A percentile compares a stretch with the other conserved stretches of the same genome.
These are phyloP conservation scores for Cercospora sp. DNA, from an alignment of 2,329 filamentous ascomycete genomes.

Conservation along the genomic window DNA sequence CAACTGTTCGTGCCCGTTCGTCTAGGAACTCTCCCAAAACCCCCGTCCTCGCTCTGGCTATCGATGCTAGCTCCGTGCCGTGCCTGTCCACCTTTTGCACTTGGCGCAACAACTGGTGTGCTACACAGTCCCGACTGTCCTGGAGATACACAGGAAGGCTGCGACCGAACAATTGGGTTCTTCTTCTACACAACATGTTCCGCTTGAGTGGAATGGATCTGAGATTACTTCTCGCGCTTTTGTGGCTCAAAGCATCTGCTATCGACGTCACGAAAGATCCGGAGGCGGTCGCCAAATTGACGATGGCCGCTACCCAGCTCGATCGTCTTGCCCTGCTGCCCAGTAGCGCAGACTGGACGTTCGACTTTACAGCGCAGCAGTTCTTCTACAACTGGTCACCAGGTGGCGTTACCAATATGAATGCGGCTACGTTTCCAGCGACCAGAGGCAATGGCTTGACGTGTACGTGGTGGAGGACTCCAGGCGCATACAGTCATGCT, in stretches of 20 bases:
- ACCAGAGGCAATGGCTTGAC: constrained; percentile 51
- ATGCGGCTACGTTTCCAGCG: constrained; percentile 54
- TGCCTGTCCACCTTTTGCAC: not conserved
- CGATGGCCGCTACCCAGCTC: constrained; percentile 47
- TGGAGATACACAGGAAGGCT: constrained; percentile 14
- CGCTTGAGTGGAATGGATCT: constrained; percentile 17
- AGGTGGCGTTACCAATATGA: constrained; percentile 54
- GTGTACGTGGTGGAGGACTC: constrained; percentile 35
- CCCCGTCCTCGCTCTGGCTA: not conserved
- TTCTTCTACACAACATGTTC: constrained; percentile 24
- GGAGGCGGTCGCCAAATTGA: constrained; percentile 42
- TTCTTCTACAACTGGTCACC: constrained; percentile 46
- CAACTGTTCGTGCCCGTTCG: constrained; percentile 9
- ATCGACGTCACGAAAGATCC: constrained; percentile 46
- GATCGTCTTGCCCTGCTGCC: constrained; percentile 47
- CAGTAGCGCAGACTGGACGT: constrained; percentile 49
- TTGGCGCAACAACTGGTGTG: constrained; percentile 1
- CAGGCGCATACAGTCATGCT: not conserved
- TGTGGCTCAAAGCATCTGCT: constrained; percentile 32
- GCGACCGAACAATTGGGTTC: constrained; percentile 13
- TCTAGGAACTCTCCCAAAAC: not conserved
- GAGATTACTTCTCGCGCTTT: constrained; percentile 27
- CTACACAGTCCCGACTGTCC: constrained; percentile 9
- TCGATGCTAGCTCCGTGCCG: not conserved
- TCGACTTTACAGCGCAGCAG: constrained; percentile 49